A percentile compares a stretch with the other conserved stretches of the same genome.
These are phyloP conservation scores for Ophiostoma pallidulum DNA, from an alignment of 2,329 filamentous ascomycete species.

Conservation along the genomic window DNA sequence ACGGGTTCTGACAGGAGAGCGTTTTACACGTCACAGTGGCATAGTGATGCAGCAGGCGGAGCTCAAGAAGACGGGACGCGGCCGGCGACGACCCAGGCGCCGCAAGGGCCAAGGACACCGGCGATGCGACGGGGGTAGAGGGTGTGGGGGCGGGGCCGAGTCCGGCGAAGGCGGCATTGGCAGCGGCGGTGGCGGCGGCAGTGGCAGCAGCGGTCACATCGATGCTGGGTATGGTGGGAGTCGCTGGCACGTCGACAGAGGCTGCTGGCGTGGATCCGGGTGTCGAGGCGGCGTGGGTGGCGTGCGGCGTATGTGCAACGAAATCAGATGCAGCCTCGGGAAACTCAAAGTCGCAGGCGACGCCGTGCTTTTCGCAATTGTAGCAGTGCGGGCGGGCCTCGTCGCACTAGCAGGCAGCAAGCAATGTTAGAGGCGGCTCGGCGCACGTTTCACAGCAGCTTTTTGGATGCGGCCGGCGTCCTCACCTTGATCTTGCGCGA, in stretches of 20 bases:
- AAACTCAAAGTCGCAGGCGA: constrained; percentile 55
- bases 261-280: neutral
- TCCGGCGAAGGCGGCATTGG: constrained; percentile 3
- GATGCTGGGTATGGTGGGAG: constrained; percentile 18
- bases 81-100: constrained; percentile 25
- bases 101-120: constrained; percentile 27
- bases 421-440: neutral
- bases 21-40: constrained; percentile 52
- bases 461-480: neutral
- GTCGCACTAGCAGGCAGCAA: constrained; percentile 49
- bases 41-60: constrained; percentile 56
- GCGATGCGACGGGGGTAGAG: constrained; percentile 26
- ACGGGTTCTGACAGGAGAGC: constrained; percentile 42
- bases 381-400: constrained; percentile 56
- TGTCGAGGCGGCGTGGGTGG: constrained; percentile 4
- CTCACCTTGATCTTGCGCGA: constrained; percentile 59
- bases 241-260: constrained; percentile 17
- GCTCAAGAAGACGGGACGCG: constrained; percentile 44
- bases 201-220: constrained; percentile 8
- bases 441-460: too few species aligned
- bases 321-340: constrained; percentile 38
- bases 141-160: neutral
- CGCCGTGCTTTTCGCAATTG: constrained; percentile 59
- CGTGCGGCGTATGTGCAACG: constrained; percentile 21
- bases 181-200: constrained; percentile 16